Percentiles rank a stretch among this genome's conserved stretches.
These are phyloP conservation scores for Termitomyces sp. DNA, from an alignment of 768 basidiomycete genomes.

Conservation along the genomic window DNA sequence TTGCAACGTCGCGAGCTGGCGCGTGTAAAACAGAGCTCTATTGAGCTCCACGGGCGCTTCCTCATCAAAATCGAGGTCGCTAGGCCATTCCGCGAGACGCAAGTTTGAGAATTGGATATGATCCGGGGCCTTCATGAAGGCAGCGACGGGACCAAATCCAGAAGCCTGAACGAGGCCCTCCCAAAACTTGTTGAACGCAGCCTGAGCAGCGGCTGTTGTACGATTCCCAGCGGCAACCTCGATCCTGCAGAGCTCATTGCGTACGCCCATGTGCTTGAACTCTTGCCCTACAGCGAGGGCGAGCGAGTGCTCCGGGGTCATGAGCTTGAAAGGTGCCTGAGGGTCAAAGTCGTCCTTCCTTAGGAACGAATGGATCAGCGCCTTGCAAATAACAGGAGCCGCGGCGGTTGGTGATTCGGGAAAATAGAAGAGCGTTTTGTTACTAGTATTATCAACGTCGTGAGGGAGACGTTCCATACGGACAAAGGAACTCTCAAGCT, in stretches of 20 bases:
- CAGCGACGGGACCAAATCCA: conserved; percentile 2
- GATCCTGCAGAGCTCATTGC: conserved; percentile 20
- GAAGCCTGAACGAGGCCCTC: neutral
- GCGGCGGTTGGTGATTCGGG: conserved; percentile 26
- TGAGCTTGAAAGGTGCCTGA: conserved; percentile 20
- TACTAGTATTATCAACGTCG: neutral
- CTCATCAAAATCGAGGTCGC: neutral
- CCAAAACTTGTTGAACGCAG: conserved; percentile 9
- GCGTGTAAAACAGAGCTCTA: conserved; percentile 5
- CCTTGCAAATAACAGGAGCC: conserved; percentile 24
- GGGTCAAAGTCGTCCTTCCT: neutral
- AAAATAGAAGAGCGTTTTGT: conserved; percentile 21
- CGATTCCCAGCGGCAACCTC: conserved; percentile 9
- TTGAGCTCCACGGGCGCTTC: neutral
- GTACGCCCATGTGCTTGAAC: conserved; percentile 23
- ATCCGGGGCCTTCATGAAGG: conserved; percentile 3
- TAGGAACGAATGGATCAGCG: conserved; percentile 23
- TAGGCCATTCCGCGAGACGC: neutral
- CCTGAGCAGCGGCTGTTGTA: neutral
- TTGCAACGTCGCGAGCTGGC: neutral
- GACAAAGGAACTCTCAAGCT: conserved; percentile 21
- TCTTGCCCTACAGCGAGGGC: conserved; percentile 21
- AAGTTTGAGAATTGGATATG: conserved; percentile 5
- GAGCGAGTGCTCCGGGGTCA: conserved; percentile 19
- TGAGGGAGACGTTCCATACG: conserved; percentile 16